phyloP scores from a whole-genome alignment of 2,329 filamentous ascomycete species.

The Fusarium sp. region DNA sequence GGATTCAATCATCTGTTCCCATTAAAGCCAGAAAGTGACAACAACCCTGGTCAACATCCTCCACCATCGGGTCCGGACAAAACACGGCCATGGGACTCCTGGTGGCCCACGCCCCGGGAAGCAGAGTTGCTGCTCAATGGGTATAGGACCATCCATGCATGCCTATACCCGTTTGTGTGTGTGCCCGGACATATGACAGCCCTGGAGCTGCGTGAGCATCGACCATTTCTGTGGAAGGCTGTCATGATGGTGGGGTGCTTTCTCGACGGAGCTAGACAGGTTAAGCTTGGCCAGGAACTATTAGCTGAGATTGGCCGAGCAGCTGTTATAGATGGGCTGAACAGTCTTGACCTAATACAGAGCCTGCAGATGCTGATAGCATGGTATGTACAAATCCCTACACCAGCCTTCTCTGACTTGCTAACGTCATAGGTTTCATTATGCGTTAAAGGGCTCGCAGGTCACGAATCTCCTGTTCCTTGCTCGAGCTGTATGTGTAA shows the following conservation, averaged over 20 bases:
- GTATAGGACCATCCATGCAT: slow-evolving; percentile 53
- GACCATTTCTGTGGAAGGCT: slow-evolving; percentile 64
- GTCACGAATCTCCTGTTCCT: slow-evolving; percentile 64
- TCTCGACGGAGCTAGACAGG: slow-evolving; percentile 60
- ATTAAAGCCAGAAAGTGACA: slow-evolving; percentile 23
- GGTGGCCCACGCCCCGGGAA: slow-evolving; percentile 60
- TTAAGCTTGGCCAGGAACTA: slow-evolving; percentile 59
- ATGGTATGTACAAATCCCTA: slow-evolving; percentile 56
- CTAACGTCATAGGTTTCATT: slow-evolving; percentile 57
- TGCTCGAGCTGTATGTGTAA: slow-evolving; percentile 61
- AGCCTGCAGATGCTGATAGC: slow-evolving; percentile 60
- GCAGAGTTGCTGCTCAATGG: slow-evolving; percentile 56
- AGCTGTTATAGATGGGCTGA: slow-evolving; percentile 57
- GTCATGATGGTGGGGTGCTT: slow-evolving; percentile 61
- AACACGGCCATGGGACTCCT: slow-evolving; percentile 47
- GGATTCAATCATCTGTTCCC: slow-evolving; percentile 56
- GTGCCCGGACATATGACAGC: slow-evolving; percentile 56
- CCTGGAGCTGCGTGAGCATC: slow-evolving; percentile 53
- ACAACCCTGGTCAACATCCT: slow-evolving; percentile 15
- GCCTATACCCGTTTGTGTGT: slow-evolving; percentile 62
- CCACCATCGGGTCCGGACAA: slow-evolving; percentile 28
- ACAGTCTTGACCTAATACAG: slow-evolving; percentile 63
- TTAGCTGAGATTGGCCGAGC: slow-evolving; percentile 59
- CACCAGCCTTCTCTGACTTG: slow-evolving; percentile 24
- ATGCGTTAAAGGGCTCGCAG: slow-evolving; percentile 63